These are phyloP conservation scores for Fusarium tjaetaba DNA, from an alignment of 2,329 filamentous ascomycete species.

Conservation along the genomic window DNA sequence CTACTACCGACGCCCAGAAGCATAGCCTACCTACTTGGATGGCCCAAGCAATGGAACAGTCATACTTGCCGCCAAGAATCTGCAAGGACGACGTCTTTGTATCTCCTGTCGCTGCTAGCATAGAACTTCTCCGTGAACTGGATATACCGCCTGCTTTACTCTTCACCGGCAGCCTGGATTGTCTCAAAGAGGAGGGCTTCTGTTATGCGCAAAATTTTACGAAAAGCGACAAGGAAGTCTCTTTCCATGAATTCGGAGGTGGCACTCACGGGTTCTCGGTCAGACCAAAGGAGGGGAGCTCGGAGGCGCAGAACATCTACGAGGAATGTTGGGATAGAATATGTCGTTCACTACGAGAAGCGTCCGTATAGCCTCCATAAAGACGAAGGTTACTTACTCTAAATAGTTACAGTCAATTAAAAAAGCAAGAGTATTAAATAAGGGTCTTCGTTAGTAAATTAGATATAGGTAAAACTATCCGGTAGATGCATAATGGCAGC, in stretches of 20 bases:
- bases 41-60: background rate
- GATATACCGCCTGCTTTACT: background rate
- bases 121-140: rapidly evolving
- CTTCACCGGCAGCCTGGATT: background rate
- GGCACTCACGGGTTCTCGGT: background rate
- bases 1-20: background rate
- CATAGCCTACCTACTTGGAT: background rate
- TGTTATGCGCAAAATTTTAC: background rate
- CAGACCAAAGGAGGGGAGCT: rapidly evolving
- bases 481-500: too few relatives aligned
- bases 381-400: too few relatives aligned
- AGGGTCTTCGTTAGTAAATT: too few relatives aligned
- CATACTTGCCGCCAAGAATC: rapidly evolving
- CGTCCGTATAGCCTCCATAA: too few relatives aligned
- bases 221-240: background rate
- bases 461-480: too few relatives aligned
- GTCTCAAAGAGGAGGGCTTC: background rate
- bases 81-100: background rate
- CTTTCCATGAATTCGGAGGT: rapidly evolving
- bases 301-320: rapidly evolving
- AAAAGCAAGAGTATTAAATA: too few relatives aligned
- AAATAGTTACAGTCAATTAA: too few relatives aligned
- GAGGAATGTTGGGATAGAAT: background rate
- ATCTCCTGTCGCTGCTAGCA: background rate
- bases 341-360: background rate